A percentile compares a stretch with the other conserved stretches of the same genome.
phyloP scores from a whole-genome alignment of 2,329 filamentous ascomycete species.

The Mycosphaerella arachidis region DNA sequence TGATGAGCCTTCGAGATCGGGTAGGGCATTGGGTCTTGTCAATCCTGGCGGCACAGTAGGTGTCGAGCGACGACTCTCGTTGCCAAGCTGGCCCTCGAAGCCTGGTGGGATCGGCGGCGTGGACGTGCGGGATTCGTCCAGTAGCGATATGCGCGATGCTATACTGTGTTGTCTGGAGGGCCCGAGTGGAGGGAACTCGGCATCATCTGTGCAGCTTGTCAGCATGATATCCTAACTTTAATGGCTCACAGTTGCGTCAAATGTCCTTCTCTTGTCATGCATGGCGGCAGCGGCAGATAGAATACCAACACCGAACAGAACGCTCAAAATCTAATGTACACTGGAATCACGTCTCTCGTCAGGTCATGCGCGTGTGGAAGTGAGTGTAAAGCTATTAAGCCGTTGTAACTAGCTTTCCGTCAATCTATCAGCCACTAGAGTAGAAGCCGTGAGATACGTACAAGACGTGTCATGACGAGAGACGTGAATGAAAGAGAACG shows the following conservation, averaged over 20 bases:
- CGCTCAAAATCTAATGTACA: slow-evolving; percentile 21
- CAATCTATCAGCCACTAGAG: slow-evolving; percentile 34
- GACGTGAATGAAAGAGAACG: slow-evolving; percentile 20
- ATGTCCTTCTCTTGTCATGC: slow-evolving; percentile 23
- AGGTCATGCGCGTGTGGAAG: slow-evolving; percentile 20
- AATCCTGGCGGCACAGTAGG: slow-evolving; percentile 46
- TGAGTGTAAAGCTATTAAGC: slow-evolving; percentile 18
- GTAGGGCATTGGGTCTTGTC: slow-evolving; percentile 27
- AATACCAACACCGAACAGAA: slow-evolving; percentile 8
- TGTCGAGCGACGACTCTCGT: slow-evolving; percentile 40
- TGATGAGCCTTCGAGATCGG: slow-evolving; percentile 24
- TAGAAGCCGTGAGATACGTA: slow-evolving; percentile 31
- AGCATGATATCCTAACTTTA: slow-evolving; percentile 11
- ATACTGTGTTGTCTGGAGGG: slow-evolving; percentile 26
- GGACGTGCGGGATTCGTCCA: slow-evolving; percentile 27
- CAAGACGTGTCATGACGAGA: slow-evolving; percentile 27
- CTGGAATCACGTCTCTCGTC: slow-evolving; percentile 19
- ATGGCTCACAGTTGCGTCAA: not conserved
- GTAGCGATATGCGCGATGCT: slow-evolving; percentile 21
- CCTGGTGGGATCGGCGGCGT: slow-evolving; percentile 36
- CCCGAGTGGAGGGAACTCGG: slow-evolving; percentile 26
- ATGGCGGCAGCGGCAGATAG: slow-evolving; percentile 16
- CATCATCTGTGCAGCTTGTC: slow-evolving; percentile 24
- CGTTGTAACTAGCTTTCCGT: slow-evolving; percentile 30
- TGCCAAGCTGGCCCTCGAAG: slow-evolving; percentile 30